phyloP scores from a whole-genome alignment of 805 yeast species.

The Candida methanosorbosa region DNA sequence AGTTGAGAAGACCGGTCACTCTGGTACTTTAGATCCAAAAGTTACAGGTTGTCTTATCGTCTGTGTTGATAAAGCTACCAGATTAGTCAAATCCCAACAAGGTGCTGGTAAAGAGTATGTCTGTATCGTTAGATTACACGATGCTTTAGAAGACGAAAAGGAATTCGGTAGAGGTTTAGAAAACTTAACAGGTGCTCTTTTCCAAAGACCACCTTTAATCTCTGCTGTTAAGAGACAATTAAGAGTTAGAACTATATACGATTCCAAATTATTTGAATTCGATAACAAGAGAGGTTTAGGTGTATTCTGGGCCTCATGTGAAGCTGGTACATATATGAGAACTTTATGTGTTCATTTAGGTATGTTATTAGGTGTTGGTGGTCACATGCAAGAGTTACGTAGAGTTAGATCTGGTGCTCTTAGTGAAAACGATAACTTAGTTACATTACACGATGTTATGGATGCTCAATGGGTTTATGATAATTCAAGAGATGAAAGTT shows the following conservation, averaged over 20 bases:
- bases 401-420: constrained; percentile 98
- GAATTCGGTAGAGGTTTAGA: constrained; percentile 80
- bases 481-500: constrained; percentile 94
- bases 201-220: constrained; percentile 98
- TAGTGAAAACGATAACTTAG: constrained; percentile 83
- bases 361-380: constrained; percentile 97
- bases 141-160: constrained; percentile 82
- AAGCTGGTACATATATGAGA: constrained; percentile 99
- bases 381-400: constrained; percentile 99
- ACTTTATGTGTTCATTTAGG: constrained; percentile 98
- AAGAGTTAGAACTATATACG: constrained; percentile 96
- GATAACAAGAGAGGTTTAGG: constrained; percentile 95
- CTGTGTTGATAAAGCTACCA: constrained; percentile 96
- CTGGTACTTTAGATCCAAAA: constrained; percentile 95
- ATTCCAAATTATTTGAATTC: constrained; percentile 89
- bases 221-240: constrained; percentile 99
- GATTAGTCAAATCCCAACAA: constrained; percentile 97
- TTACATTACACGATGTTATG: constrained; percentile 92
- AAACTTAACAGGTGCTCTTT: constrained; percentile 94
- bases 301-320: constrained; percentile 99
- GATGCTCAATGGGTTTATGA: constrained; percentile 99
- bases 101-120: constrained; percentile 99
- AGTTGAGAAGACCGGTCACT: constrained; percentile 96
- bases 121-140: constrained; percentile 93
- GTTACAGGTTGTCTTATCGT: constrained; percentile 98